Conservation (phyloP, 768 basidiomycete genomes). For the Amanita brunnescens region DNA sequence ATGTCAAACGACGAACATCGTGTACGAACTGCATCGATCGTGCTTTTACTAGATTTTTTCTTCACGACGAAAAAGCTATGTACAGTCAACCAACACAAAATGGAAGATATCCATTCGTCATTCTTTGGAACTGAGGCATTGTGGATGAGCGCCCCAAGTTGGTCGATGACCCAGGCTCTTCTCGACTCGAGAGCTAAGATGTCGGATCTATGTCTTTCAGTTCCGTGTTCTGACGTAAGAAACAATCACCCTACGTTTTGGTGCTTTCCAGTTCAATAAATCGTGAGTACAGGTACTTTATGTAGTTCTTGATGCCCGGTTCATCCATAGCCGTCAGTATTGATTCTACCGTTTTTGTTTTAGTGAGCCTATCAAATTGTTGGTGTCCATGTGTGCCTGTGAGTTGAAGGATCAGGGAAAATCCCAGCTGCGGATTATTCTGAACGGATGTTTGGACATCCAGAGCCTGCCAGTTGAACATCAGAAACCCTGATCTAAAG, state of each 20-base stretch:
- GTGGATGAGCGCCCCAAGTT: slow-evolving; percentile 68
- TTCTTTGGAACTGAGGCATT: slow-evolving; percentile 74
- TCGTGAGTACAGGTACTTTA: slow-evolving; percentile 59
- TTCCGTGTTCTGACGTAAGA: slow-evolving; percentile 5
- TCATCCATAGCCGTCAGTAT: slow-evolving; percentile 68
- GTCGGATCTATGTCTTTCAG: slow-evolving; percentile 28
- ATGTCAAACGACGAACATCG: not conserved
- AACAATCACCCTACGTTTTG: slow-evolving; percentile 28
- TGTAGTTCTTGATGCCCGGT: slow-evolving; percentile 70
- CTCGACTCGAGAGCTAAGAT: slow-evolving; percentile 42
- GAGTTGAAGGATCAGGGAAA: slow-evolving; percentile 77
- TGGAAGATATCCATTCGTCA: slow-evolving; percentile 64
- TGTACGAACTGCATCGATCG: slow-evolving; percentile 46
- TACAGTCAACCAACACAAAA: slow-evolving; percentile 76
- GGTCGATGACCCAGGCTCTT: slow-evolving; percentile 80
- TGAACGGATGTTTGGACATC: slow-evolving; percentile 71
- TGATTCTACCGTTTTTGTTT: slow-evolving; percentile 86
- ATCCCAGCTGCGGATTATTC: slow-evolving; percentile 69
- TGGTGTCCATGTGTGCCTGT: slow-evolving; percentile 76
- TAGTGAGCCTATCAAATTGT: slow-evolving; percentile 88
- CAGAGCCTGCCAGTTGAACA: slow-evolving; percentile 39
- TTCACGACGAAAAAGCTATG: slow-evolving; percentile 74
- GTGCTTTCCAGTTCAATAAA: slow-evolving; percentile 39
- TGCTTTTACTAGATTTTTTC: slow-evolving; percentile 64
- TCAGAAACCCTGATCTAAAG: not conserved